Evolutionary conservation across 2,329 filamentous ascomycete species (phyloP).

Genomic region (Stagonosporopsis vannaccii): DNA sequence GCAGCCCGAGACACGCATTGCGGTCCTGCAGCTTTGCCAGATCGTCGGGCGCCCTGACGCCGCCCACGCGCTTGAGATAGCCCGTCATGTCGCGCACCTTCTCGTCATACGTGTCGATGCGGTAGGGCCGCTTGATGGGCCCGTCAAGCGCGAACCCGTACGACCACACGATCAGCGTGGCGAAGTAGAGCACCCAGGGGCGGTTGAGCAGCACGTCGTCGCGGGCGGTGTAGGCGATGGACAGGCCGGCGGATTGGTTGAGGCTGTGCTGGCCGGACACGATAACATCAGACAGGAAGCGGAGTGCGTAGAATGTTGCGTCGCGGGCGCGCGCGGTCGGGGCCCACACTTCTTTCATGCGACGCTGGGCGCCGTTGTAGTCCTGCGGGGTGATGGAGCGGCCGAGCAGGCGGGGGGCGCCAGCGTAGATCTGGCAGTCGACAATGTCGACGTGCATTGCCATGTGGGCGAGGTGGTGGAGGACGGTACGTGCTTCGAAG

Average conservation of each 20-base stretch:
- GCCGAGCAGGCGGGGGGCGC: slow-evolving; percentile 83
- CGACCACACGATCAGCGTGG: slow-evolving; percentile 89
- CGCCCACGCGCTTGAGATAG: slow-evolving; percentile 77
- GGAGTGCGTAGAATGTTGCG: slow-evolving; percentile 89
- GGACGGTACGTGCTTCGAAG: slow-evolving; percentile 85
- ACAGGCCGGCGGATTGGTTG: slow-evolving; percentile 20
- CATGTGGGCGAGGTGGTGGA: slow-evolving; percentile 96
- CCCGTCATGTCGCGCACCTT: slow-evolving; percentile 79
- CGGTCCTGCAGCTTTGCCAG: slow-evolving; percentile 75
- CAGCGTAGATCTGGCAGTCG: slow-evolving; percentile 96
- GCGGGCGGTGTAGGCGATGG: slow-evolving; percentile 73
- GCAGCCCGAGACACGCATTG: slow-evolving; percentile 81
- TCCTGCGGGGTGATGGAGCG: slow-evolving; percentile 84
- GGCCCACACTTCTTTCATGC: slow-evolving; percentile 91
- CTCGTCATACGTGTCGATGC: slow-evolving; percentile 67
- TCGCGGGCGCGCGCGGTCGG: slow-evolving; percentile 87
- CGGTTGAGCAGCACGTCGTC: slow-evolving; percentile 91
- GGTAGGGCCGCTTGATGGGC: slow-evolving; percentile 63
- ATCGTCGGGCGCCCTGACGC: slow-evolving; percentile 77
- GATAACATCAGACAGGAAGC: slow-evolving; percentile 86
- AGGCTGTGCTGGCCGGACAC: slow-evolving; percentile 62
- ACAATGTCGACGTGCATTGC: slow-evolving; percentile 96
- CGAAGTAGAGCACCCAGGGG: slow-evolving; percentile 95
- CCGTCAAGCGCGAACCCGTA: slow-evolving; percentile 94
- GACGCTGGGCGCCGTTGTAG: slow-evolving; percentile 76